Conservation (phyloP, 176 grass and related monocot genomes). For the Carex littledalei region DNA sequence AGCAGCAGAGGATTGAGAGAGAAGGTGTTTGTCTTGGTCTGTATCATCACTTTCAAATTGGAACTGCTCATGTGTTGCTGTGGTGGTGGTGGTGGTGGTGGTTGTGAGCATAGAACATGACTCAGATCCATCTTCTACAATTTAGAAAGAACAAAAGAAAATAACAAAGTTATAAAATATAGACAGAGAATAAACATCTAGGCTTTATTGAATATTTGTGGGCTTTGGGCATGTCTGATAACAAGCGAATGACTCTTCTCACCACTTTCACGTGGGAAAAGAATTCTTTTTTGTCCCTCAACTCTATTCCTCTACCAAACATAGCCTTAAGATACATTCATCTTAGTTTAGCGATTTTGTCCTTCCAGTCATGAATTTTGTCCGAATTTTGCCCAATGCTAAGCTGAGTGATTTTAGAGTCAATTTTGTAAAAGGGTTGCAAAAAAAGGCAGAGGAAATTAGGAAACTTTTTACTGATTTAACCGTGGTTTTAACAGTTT, state of each 20-base stretch:
- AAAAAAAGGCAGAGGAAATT: neutral
- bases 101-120: constrained; percentile 34
- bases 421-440: neutral
- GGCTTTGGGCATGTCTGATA: neutral
- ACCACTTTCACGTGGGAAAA: neutral
- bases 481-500: neutral
- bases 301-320: neutral
- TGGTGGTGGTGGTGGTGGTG: constrained; percentile 28
- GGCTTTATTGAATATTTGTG: neutral
- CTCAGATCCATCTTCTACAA: constrained; percentile 55
- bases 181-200: neutral
- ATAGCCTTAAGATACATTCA: neutral
- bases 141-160: constrained; percentile 1
- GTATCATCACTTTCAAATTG: constrained; percentile 49
- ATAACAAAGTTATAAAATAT: neutral
- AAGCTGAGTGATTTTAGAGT: neutral
- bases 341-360: neutral
- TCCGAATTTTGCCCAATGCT: neutral
- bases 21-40: constrained; percentile 63
- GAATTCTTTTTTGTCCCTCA: neutral
- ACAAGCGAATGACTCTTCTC: neutral
- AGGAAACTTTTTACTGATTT: neutral
- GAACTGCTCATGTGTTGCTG: constrained; percentile 16
- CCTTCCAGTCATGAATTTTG: neutral
- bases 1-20: constrained; percentile 46